Percentiles rank a stretch among this genome's conserved stretches.
phyloP scores from a whole-genome alignment of 768 basidiomycete species.

The Gymnopilus dilepis region DNA sequence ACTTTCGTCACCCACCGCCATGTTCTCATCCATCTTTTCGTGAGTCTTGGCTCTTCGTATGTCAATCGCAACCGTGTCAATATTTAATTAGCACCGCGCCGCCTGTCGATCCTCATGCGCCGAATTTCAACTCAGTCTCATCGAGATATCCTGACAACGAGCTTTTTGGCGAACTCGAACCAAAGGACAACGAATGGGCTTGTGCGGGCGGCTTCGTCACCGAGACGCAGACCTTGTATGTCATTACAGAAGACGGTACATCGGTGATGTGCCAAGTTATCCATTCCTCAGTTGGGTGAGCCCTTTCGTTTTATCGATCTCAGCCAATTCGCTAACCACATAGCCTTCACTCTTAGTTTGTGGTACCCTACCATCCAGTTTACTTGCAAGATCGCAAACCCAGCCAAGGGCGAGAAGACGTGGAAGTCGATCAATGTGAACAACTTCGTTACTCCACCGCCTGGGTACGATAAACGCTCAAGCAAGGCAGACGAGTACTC shows the following conservation, averaged over 20 bases:
- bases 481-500: slow-evolving; percentile 86
- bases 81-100: slow-evolving; percentile 50
- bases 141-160: slow-evolving; percentile 58
- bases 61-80: slow-evolving; percentile 18
- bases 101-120: slow-evolving; percentile 66
- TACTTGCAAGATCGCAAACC: slow-evolving; percentile 86
- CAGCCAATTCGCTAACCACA: slow-evolving; percentile 7
- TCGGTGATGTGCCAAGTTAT: slow-evolving; percentile 85
- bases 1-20: slow-evolving; percentile 39
- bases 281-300: slow-evolving; percentile 88
- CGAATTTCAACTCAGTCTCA: slow-evolving; percentile 86
- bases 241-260: slow-evolving; percentile 79
- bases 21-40: slow-evolving; percentile 84
- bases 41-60: slow-evolving; percentile 47
- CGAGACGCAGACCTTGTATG: slow-evolving; percentile 91
- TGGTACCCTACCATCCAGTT: slow-evolving; percentile 97
- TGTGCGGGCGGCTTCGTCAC: slow-evolving; percentile 85
- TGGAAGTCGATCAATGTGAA: slow-evolving; percentile 91
- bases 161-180: slow-evolving; percentile 75
- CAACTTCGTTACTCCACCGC: slow-evolving; percentile 79
- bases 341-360: slow-evolving; percentile 52
- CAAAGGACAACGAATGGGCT: slow-evolving; percentile 81
- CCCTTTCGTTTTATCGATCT: slow-evolving; percentile 15
- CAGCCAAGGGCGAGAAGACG: slow-evolving; percentile 68
- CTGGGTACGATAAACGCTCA: slow-evolving; percentile 83